Conservation (phyloP, 2,329 filamentous ascomycete species). For the Ceratocystiopsis sp. region DNA sequence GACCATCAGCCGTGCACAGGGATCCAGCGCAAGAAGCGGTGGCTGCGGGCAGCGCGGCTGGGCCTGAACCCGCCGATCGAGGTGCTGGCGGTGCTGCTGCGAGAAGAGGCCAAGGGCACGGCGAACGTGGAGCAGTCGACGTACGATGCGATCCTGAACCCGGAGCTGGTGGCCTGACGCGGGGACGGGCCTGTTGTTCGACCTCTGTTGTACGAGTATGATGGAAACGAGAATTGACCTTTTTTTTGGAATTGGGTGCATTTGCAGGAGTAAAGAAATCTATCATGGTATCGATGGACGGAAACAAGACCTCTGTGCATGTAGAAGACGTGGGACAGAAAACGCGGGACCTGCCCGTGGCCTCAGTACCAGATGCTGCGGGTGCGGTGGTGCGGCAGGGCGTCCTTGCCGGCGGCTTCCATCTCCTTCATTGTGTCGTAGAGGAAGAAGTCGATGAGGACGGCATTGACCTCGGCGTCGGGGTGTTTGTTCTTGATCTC, state of each 20-base stretch:
- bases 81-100: slow-evolving; percentile 69
- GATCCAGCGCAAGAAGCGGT: slow-evolving; percentile 63
- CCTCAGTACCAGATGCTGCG: slow-evolving; percentile 83
- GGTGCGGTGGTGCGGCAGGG: slow-evolving; percentile 71
- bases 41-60: slow-evolving; percentile 72
- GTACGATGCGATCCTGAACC: slow-evolving; percentile 50
- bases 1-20: slow-evolving; percentile 65
- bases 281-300: slow-evolving; percentile 1
- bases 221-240: background rate
- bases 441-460: slow-evolving; percentile 91
- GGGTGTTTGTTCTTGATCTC: slow-evolving; percentile 65
- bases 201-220: too few species aligned
- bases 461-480: slow-evolving; percentile 60
- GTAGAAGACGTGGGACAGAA: background rate
- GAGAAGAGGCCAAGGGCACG: slow-evolving; percentile 43
- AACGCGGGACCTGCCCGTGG: background rate
- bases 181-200: too few species aligned
- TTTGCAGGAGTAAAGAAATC: background rate
- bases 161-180: slow-evolving; percentile 15
- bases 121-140: slow-evolving; percentile 47
- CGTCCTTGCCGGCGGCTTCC: slow-evolving; percentile 44
- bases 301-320: background rate
- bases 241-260: background rate
- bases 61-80: slow-evolving; percentile 78
- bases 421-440: slow-evolving; percentile 87